phyloP scores from a whole-genome alignment of 179 eudicot genomes.

The Silene vulgaris region DNA sequence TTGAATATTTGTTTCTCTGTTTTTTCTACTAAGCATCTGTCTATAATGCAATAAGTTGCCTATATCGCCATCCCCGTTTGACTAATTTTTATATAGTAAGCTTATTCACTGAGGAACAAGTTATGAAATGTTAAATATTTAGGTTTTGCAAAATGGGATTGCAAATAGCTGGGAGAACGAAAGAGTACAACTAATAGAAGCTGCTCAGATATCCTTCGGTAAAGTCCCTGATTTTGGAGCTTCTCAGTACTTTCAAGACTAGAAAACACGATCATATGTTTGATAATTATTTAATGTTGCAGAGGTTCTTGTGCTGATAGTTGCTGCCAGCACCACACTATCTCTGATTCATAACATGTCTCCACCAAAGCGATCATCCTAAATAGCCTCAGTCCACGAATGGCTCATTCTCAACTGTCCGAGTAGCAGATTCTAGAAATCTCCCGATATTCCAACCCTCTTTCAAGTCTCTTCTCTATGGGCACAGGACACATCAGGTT shows the following conservation, averaged over 20 bases:
- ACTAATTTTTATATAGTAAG: background rate
- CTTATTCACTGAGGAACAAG: slow-evolving; percentile 6
- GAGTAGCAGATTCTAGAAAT: background rate
- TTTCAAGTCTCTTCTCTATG: slow-evolving; percentile 6
- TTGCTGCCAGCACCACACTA: slow-evolving; percentile 37
- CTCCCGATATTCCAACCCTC: background rate
- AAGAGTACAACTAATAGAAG: slow-evolving; percentile 26
- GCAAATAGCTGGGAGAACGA: slow-evolving; percentile 28
- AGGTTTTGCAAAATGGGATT: slow-evolving; percentile 29
- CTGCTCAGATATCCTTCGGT: slow-evolving; percentile 27
- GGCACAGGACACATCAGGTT: background rate
- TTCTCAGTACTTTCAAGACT: background rate
- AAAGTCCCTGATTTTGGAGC: slow-evolving; percentile 4
- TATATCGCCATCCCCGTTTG: background rate
- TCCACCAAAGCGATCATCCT: slow-evolving; percentile 64
- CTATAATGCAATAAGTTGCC: background rate
- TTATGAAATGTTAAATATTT: slow-evolving; percentile 6
- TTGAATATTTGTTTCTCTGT: background rate
- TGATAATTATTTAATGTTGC: slow-evolving; percentile 24
- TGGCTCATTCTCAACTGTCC: background rate
- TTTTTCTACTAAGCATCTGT: background rate
- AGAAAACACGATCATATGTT: background rate
- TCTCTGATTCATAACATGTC: slow-evolving; percentile 64
- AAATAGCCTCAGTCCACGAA: slow-evolving; percentile 13
- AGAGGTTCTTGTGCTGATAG: slow-evolving; percentile 47